A percentile compares a stretch with the other conserved stretches of the same genome.
phyloP scores from a whole-genome alignment of 805 yeast genomes.

The Candida succiphila region DNA sequence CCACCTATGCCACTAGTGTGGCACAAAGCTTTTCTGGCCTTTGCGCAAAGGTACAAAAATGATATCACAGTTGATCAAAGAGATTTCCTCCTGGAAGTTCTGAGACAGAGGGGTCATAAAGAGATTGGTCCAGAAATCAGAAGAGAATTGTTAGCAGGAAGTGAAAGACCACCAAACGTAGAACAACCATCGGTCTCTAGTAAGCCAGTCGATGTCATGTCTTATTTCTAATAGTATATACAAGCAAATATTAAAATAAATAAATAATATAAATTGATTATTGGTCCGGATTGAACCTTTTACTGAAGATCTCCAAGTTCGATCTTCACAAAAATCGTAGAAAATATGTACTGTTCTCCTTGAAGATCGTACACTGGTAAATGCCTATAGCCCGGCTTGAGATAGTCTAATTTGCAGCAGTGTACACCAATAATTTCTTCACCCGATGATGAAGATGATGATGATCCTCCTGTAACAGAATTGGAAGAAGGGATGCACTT shows the following conservation, averaged over 20 bases:
- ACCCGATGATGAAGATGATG: background rate
- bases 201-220: slow-evolving; percentile 24
- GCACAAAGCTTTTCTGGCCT: slow-evolving; percentile 93
- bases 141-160: slow-evolving; percentile 85
- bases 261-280: too few relatives aligned
- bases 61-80: slow-evolving; percentile 99
- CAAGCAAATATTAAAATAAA: background rate
- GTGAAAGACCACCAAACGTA: slow-evolving; percentile 33
- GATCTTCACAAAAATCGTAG: slow-evolving; percentile 35
- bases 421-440: slow-evolving; percentile 38
- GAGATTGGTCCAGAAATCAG: slow-evolving; percentile 91
- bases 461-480: background rate
- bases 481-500: slow-evolving; percentile 17
- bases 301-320: slow-evolving; percentile 7
- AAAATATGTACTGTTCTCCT: slow-evolving; percentile 64
- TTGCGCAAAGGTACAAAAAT: slow-evolving; percentile 93
- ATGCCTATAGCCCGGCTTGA: slow-evolving; percentile 77
- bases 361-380: slow-evolving; percentile 63
- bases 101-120: slow-evolving; percentile 81
- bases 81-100: slow-evolving; percentile 84
- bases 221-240: slow-evolving; percentile 12
- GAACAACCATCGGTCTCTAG: slow-evolving; percentile 12
- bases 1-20: slow-evolving; percentile 85
- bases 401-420: slow-evolving; percentile 48
- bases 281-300: too few relatives aligned